phyloP scores from a whole-genome alignment of 2,329 filamentous ascomycete genomes.

The Elsinoe arachidis region DNA sequence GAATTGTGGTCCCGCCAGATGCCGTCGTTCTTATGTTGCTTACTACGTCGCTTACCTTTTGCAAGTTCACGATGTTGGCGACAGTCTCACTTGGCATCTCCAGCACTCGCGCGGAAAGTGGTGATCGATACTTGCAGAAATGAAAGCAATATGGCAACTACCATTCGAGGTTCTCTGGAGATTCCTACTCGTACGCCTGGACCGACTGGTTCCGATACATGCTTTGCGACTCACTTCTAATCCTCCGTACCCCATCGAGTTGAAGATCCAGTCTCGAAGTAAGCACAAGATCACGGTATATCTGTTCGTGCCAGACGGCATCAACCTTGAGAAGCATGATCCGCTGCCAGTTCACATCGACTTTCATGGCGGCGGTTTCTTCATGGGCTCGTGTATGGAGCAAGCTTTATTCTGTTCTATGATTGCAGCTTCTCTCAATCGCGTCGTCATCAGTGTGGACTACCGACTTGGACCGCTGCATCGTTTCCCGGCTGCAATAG shows the following conservation, averaged over 20 bases:
- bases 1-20: too few relatives aligned
- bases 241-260: constrained; percentile 32
- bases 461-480: constrained; percentile 41
- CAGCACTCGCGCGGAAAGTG: too few relatives aligned
- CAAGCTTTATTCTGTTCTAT: constrained; percentile 41
- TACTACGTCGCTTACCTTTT: too few relatives aligned
- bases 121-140: background rate
- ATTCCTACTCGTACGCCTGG: constrained; percentile 7
- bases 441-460: constrained; percentile 39
- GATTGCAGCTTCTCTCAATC: constrained; percentile 35
- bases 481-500: constrained; percentile 39
- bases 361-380: constrained; percentile 38
- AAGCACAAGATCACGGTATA: constrained; percentile 32
- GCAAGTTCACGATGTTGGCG: too few relatives aligned
- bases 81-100: too few relatives aligned
- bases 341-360: constrained; percentile 33
- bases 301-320: constrained; percentile 32
- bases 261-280: constrained; percentile 33
- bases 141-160: background rate
- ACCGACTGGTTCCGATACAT: constrained; percentile 4
- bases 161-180: constrained; percentile 13
- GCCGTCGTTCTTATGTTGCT: too few relatives aligned
- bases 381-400: constrained; percentile 35
- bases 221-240: constrained; percentile 6
- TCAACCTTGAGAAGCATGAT: constrained; percentile 18